A percentile compares a stretch with the other conserved stretches of the same genome.
These are phyloP conservation scores for Astragalus glycyphyllos DNA, from an alignment of 306 rosid genomes.

Conservation along the genomic window DNA sequence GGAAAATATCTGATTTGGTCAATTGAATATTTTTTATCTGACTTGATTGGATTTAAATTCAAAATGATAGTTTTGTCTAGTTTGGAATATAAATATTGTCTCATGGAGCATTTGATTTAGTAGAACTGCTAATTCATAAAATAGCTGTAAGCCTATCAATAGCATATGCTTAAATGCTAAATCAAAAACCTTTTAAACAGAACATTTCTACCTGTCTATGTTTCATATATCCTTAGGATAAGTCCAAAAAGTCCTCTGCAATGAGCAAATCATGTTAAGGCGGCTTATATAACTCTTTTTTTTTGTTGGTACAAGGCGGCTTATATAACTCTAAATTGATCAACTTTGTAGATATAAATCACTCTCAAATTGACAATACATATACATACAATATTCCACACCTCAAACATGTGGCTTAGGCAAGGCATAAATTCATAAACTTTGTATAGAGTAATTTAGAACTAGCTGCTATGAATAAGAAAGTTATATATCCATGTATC, in stretches of 20 bases:
- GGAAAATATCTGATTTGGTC: slow-evolving; percentile 40
- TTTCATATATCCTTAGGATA: too few relatives aligned
- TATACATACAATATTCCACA: slow-evolving; percentile 40
- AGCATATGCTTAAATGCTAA: too few relatives aligned
- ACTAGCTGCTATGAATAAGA: slow-evolving; percentile 36
- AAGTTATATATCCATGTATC: slow-evolving; percentile 45
- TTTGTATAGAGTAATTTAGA: slow-evolving; percentile 30
- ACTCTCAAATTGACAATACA: slow-evolving; percentile 41
- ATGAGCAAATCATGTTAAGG: slow-evolving; percentile 35
- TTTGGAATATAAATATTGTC: slow-evolving; percentile 27
- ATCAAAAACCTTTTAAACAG: too few relatives aligned
- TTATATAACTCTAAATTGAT: slow-evolving; percentile 34
- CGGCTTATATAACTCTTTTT: slow-evolving; percentile 32
- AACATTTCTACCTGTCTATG: too few relatives aligned
- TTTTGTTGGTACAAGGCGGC: too few relatives aligned
- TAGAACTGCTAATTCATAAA: slow-evolving; percentile 18
- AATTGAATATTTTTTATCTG: slow-evolving; percentile 26
- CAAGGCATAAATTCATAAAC: slow-evolving; percentile 52
- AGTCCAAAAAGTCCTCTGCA: slow-evolving; percentile 37
- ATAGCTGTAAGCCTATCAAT: background rate
- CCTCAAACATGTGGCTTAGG: slow-evolving; percentile 51
- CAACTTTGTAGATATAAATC: slow-evolving; percentile 45
- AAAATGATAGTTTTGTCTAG: slow-evolving; percentile 15
- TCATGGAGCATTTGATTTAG: slow-evolving; percentile 3
- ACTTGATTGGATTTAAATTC: slow-evolving; percentile 23